Evolutionary conservation across 2,329 filamentous ascomycete genomes (phyloP).

Genomic region (Xylariaceae sp.): DNA sequence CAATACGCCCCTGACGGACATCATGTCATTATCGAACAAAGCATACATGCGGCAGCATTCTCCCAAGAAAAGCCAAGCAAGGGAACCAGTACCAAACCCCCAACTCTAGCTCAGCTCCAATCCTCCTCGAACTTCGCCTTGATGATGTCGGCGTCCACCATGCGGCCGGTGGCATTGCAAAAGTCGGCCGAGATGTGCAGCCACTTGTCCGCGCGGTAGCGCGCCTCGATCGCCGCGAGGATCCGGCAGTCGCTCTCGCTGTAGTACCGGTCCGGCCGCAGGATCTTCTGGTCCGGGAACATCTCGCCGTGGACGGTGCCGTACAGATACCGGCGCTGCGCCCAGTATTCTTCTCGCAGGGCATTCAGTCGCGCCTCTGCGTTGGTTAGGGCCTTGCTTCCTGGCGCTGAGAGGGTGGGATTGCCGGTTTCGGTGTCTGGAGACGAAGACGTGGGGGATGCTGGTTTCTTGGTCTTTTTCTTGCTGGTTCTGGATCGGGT

Average conservation of each 20-base stretch:
- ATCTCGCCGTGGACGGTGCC: constrained; percentile 9
- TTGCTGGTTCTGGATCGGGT: no score
- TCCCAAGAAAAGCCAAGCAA: no score
- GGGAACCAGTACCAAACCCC: no score
- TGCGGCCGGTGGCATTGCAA: constrained; percentile 29
- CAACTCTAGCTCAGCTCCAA: background rate
- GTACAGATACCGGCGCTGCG: constrained; percentile 19
- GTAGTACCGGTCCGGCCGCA: constrained; percentile 24
- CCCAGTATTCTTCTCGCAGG: constrained; percentile 9
- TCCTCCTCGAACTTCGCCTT: constrained; percentile 27
- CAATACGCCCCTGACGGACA: no score
- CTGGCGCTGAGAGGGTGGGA: no score
- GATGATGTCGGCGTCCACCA: constrained; percentile 24
- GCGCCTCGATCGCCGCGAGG: constrained; percentile 28
- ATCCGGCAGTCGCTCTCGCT: constrained; percentile 26
- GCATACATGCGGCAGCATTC: no score
- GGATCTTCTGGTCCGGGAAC: constrained; percentile 22
- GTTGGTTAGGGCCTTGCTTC: no score
- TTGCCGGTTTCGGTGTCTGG: no score
- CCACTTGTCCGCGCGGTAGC: constrained; percentile 27
- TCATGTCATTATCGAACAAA: no score
- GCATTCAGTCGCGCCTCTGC: constrained; percentile 3
- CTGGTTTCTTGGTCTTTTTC: no score
- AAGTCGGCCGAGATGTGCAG: constrained; percentile 29
- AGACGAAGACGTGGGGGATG: background rate